Evolutionary conservation across 805 yeast species (phyloP).

Genomic region (Kuraishia floccosa): DNA sequence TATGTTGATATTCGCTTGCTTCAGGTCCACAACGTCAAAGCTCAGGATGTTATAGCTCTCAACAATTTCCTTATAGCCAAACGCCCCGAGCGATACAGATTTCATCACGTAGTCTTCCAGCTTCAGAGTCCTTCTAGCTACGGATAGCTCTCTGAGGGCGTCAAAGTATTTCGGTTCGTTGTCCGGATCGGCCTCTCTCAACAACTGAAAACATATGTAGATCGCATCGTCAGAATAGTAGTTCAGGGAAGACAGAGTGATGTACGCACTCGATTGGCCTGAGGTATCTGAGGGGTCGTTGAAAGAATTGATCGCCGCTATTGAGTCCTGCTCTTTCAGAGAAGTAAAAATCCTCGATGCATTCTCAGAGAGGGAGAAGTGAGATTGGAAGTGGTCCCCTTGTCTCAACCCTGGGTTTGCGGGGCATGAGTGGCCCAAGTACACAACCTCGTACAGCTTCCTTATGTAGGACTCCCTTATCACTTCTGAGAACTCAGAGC

Average conservation of each 20-base stretch:
- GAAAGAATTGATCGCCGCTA: not conserved
- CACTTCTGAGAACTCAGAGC: slow-evolving; percentile 9
- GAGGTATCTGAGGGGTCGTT: slow-evolving; percentile 1
- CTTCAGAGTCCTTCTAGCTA: slow-evolving; percentile 32
- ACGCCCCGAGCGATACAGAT: slow-evolving; percentile 36
- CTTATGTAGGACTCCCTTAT: slow-evolving; percentile 40
- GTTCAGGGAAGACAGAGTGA: slow-evolving; percentile 34
- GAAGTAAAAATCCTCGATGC: slow-evolving; percentile 16
- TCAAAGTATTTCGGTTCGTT: slow-evolving; percentile 45
- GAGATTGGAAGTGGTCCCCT: slow-evolving; percentile 1
- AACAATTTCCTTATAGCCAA: slow-evolving; percentile 35
- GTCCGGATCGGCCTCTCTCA: slow-evolving; percentile 28
- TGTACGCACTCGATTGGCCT: slow-evolving; percentile 14
- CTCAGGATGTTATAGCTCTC: slow-evolving; percentile 15
- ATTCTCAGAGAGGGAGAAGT: slow-evolving; percentile 1
- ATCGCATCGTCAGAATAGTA: slow-evolving; percentile 38
- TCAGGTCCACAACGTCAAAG: slow-evolving; percentile 12
- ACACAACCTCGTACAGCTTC: slow-evolving; percentile 41
- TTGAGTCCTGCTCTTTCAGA: slow-evolving; percentile 22
- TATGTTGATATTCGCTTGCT: slow-evolving; percentile 7
- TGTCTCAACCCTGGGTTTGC: not conserved
- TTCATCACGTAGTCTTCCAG: slow-evolving; percentile 31
- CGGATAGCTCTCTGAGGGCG: slow-evolving; percentile 38
- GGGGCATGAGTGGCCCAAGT: slow-evolving; percentile 19
- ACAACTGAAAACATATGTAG: slow-evolving; percentile 31